A percentile compares a stretch with the other conserved stretches of the same genome.
phyloP scores from a whole-genome alignment of 1,284 basidiomycete genomes.

The Chondrostereum purpureum region DNA sequence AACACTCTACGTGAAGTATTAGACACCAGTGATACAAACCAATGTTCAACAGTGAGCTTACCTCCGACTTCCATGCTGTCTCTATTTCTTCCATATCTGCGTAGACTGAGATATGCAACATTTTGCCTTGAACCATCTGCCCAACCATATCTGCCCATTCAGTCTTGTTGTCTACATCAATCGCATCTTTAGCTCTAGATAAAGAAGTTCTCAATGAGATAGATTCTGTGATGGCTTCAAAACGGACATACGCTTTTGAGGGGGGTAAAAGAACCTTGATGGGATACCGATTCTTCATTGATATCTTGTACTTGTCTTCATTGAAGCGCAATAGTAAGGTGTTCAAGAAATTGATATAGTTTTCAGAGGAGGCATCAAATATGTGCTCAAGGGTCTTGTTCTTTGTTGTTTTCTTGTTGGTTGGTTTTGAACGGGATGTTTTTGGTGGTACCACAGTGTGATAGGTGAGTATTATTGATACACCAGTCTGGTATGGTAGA shows the following conservation, averaged over 20 bases:
- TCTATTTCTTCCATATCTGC: background rate
- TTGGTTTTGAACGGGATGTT: too few species aligned
- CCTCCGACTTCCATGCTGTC: background rate
- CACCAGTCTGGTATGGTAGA: too few species aligned
- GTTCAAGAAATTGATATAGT: background rate
- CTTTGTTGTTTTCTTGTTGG: background rate
- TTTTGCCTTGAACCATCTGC: background rate
- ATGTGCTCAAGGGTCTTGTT: background rate
- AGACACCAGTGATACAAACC: background rate
- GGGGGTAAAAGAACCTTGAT: background rate
- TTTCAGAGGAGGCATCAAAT: background rate
- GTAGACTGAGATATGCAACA: background rate
- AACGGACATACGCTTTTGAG: background rate
- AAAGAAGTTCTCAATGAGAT: too few species aligned
- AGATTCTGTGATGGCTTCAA: background rate
- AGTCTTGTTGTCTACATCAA: background rate
- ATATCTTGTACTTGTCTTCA: background rate
- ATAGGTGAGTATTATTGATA: too few species aligned
- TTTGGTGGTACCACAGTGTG: too few species aligned
- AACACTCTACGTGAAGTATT: background rate
- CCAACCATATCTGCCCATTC: background rate
- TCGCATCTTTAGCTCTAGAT: background rate
- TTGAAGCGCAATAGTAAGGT: background rate
- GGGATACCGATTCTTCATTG: background rate
- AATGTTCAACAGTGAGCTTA: background rate